phyloP scores from a whole-genome alignment of 257 asterid genomes.

The Coffea canephora region DNA sequence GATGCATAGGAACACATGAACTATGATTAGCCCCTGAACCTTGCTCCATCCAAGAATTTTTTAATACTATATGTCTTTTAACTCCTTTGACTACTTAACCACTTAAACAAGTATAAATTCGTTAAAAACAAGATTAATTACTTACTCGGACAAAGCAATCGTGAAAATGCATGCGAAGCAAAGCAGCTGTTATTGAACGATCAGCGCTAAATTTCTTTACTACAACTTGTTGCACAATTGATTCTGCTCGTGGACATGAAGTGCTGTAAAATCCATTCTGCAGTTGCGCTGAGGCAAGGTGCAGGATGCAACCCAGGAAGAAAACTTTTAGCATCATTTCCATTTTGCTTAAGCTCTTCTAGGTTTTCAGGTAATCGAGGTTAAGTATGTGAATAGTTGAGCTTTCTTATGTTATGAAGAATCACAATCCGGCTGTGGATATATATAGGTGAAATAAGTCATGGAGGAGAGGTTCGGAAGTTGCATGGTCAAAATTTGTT shows the following conservation, averaged over 20 bases:
- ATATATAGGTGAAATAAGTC: background rate
- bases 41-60: no score
- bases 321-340: slow-evolving; percentile 17
- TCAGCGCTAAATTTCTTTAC: slow-evolving; percentile 41
- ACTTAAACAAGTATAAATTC: background rate
- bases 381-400: background rate
- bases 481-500: background rate
- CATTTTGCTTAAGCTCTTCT: slow-evolving; percentile 19
- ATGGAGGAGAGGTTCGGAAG: background rate
- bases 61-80: background rate
- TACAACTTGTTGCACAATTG: slow-evolving; percentile 46
- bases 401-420: no score
- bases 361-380: slow-evolving; percentile 22
- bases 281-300: slow-evolving; percentile 47
- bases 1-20: no score
- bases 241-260: slow-evolving; percentile 57
- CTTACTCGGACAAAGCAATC: slow-evolving; percentile 75
- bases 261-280: slow-evolving; percentile 53
- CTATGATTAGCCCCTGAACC: no score
- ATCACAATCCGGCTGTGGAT: slow-evolving; percentile 25
- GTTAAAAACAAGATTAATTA: background rate
- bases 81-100: background rate
- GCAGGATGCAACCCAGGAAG: slow-evolving; percentile 25
- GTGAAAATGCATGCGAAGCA: slow-evolving; percentile 85
- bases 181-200: slow-evolving; percentile 62